Percentiles rank a stretch among this genome's conserved stretches.
These are phyloP conservation scores for Colletotrichum sojae DNA, from an alignment of 2,329 filamentous ascomycete species.

Conservation along the genomic window DNA sequence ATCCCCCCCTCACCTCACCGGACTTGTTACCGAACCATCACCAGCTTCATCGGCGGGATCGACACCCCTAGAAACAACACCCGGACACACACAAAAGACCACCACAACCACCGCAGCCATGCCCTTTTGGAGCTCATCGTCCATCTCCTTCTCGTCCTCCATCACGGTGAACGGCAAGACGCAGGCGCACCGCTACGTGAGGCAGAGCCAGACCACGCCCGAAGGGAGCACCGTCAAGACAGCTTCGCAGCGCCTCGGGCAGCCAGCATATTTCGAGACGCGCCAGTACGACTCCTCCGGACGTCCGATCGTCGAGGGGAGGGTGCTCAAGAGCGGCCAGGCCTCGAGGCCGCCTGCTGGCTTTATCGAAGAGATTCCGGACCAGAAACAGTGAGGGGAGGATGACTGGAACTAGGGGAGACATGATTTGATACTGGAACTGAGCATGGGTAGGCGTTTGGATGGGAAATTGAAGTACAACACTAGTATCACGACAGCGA, in stretches of 20 bases:
- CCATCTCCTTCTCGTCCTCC: constrained; percentile 33
- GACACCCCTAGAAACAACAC: no score
- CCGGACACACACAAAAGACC: no score
- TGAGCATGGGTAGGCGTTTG: neutral
- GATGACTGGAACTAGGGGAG: neutral
- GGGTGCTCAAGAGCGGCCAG: neutral
- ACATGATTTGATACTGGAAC: neutral
- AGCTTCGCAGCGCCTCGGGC: constrained; percentile 16
- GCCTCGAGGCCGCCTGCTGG: neutral
- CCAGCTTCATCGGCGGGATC: no score
- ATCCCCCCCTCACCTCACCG: no score
- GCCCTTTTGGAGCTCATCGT: constrained; percentile 27
- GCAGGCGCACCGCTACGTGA: constrained; percentile 24
- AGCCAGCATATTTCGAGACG: constrained; percentile 23
- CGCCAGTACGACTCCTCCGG: constrained; percentile 26
- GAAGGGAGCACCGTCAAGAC: constrained; percentile 25
- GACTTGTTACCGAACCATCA: no score
- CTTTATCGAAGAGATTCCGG: constrained; percentile 31
- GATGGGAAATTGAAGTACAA: neutral
- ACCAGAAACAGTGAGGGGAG: neutral
- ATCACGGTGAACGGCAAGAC: constrained; percentile 30
- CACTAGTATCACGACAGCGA: neutral
- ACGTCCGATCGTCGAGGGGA: constrained; percentile 22
- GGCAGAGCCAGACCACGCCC: constrained; percentile 10
- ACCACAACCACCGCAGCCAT: neutral